These are phyloP conservation scores for Apiotrichum mycotoxinovorans DNA, from an alignment of 1,284 basidiomycete species.

Conservation along the genomic window DNA sequence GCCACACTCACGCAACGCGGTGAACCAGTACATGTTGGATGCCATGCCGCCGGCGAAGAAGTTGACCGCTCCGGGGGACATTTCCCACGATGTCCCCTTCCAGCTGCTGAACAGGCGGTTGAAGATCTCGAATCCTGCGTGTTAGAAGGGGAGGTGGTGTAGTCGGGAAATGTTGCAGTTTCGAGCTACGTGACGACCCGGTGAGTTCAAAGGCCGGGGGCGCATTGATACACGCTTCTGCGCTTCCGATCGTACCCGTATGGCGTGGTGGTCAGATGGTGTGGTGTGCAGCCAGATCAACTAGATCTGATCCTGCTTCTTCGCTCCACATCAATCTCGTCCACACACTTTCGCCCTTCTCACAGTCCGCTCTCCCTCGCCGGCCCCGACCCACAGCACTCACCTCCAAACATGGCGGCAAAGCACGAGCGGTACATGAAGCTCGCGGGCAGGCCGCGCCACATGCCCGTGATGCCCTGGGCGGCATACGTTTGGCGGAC, in stretches of 20 bases:
- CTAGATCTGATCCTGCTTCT: too few species aligned
- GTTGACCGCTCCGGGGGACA: slow-evolving; percentile 41
- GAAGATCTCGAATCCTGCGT: slow-evolving; percentile 47
- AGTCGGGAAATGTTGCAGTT: too few species aligned
- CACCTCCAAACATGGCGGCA: slow-evolving; percentile 49
- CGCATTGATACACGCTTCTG: neutral
- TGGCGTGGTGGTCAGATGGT: too few species aligned
- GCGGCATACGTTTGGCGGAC: slow-evolving; percentile 41
- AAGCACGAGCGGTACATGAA: slow-evolving; percentile 48
- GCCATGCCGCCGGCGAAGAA: slow-evolving; percentile 50
- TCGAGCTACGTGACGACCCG: too few species aligned
- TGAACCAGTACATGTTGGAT: slow-evolving; percentile 48
- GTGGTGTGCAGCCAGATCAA: too few species aligned
- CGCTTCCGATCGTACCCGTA: too few species aligned
- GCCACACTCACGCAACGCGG: slow-evolving; percentile 39
- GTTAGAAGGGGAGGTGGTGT: slow-evolving; percentile 3
- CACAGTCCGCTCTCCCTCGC: too few species aligned
- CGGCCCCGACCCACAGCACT: slow-evolving; percentile 8
- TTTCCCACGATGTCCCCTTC: slow-evolving; percentile 46
- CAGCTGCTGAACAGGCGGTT: slow-evolving; percentile 45
- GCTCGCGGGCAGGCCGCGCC: slow-evolving; percentile 45
- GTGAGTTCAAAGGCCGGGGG: too few species aligned
- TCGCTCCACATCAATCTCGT: too few species aligned
- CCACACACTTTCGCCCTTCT: too few species aligned
- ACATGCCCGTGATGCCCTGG: slow-evolving; percentile 47